Evolutionary conservation across 257 asterid species (phyloP).

Genomic region (Lantana camara): DNA sequence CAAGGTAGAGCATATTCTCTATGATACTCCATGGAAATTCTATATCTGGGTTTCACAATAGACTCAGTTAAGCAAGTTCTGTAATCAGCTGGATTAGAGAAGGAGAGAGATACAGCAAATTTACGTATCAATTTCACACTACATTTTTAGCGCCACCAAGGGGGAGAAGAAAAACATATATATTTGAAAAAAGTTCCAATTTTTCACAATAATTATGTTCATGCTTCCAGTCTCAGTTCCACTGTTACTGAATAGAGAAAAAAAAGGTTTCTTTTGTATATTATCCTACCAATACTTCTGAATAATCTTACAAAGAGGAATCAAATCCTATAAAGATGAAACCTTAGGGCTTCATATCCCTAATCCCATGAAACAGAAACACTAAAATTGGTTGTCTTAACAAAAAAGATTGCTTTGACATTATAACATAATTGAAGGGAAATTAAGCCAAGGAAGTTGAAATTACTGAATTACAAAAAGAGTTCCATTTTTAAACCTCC

Average conservation of each 20-base stretch:
- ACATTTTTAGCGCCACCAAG: background rate
- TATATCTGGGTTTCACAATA: conserved; percentile 4
- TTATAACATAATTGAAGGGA: background rate
- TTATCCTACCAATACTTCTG: background rate
- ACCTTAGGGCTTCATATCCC: no score
- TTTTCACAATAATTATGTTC: background rate
- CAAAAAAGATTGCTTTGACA: background rate
- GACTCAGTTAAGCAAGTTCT: background rate
- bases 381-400: no score
- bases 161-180: background rate
- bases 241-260: background rate
- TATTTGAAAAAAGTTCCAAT: no score
- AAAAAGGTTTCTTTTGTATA: conserved; percentile 13
- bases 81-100: background rate
- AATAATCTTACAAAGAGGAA: conserved; percentile 14
- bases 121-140: background rate
- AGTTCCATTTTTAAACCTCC: conserved; percentile 1
- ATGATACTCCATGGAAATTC: conserved; percentile 3
- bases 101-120: background rate
- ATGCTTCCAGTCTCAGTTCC: background rate
- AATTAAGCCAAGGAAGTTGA: background rate
- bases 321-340: background rate
- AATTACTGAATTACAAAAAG: conserved; percentile 2
- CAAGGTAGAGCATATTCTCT: conserved; percentile 7
- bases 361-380: no score